Percentiles rank a stretch among this genome's conserved stretches.
These are phyloP conservation scores for Forsythia suspensa DNA, from an alignment of 257 asterid species.

Conservation along the genomic window DNA sequence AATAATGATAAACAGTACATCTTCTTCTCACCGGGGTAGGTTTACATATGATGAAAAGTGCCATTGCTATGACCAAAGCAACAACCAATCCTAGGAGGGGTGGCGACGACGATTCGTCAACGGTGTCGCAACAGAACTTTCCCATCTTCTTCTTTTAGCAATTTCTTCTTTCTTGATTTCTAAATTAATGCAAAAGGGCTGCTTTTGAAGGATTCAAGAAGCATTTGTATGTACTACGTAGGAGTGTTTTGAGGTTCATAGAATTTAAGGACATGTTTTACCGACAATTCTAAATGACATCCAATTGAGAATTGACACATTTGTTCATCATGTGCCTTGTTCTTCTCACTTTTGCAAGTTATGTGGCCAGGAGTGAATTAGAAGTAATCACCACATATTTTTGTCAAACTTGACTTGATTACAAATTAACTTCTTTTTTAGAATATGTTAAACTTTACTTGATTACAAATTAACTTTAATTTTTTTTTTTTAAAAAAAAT, in stretches of 20 bases:
- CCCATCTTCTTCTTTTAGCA: background rate
- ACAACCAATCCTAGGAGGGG: background rate
- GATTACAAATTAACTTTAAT: too few relatives aligned
- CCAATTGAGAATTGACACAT: background rate
- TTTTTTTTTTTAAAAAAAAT: too few relatives aligned
- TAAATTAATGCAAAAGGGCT: background rate
- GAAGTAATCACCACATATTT: background rate
- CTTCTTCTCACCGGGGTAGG: background rate
- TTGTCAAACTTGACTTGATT: background rate
- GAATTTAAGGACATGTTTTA: background rate
- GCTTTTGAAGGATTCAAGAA: background rate
- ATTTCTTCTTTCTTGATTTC: background rate
- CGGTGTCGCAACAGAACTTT: background rate
- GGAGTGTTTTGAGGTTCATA: background rate
- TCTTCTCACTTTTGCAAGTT: background rate
- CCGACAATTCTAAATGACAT: background rate
- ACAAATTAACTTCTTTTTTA: background rate
- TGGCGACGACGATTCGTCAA: background rate
- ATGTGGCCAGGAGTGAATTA: background rate
- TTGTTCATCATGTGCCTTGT: background rate
- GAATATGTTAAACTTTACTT: too few relatives aligned
- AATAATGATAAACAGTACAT: background rate
- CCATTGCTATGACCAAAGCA: slow-evolving; percentile 7
- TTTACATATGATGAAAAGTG: background rate
- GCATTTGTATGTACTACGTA: background rate